phyloP scores from a whole-genome alignment of 2,329 filamentous ascomycete genomes.

The Decorospora gaudefroyi region DNA sequence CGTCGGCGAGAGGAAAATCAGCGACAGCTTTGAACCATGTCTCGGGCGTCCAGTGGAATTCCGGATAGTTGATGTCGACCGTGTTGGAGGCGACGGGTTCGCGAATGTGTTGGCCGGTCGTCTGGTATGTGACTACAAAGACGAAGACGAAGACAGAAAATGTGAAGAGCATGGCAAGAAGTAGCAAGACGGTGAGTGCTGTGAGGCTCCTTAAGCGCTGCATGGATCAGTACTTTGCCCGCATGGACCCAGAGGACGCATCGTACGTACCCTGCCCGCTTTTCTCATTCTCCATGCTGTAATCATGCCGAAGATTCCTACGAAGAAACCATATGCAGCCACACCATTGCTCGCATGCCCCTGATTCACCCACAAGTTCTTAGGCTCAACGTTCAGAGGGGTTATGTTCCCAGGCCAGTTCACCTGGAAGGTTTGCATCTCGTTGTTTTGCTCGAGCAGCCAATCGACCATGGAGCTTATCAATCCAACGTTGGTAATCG shows the following conservation, averaged over 20 bases:
- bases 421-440: conserved; percentile 29
- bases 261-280: conserved; percentile 9
- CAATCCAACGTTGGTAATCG: conserved; percentile 37
- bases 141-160: conserved; percentile 40
- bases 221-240: neutral
- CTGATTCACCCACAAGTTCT: conserved; percentile 38
- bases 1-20: conserved; percentile 33
- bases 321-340: conserved; percentile 41
- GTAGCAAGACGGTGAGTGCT: conserved; percentile 42
- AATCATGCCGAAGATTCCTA: conserved; percentile 37
- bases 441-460: conserved; percentile 36
- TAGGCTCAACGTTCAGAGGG: conserved; percentile 30
- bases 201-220: conserved; percentile 40
- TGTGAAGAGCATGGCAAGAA: conserved; percentile 36
- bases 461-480: conserved; percentile 44
- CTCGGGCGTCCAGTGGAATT: conserved; percentile 40
- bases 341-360: conserved; percentile 38
- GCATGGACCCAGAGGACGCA: neutral
- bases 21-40: conserved; percentile 42
- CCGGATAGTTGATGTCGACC: conserved; percentile 27
- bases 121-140: conserved; percentile 39
- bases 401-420: conserved; percentile 30
- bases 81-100: conserved; percentile 26
- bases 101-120: conserved; percentile 31
- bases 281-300: conserved; percentile 35